Evolutionary conservation across 495 filamentous ascomycete species (phyloP).

Genomic region (Hypoxylon subgilvum): DNA sequence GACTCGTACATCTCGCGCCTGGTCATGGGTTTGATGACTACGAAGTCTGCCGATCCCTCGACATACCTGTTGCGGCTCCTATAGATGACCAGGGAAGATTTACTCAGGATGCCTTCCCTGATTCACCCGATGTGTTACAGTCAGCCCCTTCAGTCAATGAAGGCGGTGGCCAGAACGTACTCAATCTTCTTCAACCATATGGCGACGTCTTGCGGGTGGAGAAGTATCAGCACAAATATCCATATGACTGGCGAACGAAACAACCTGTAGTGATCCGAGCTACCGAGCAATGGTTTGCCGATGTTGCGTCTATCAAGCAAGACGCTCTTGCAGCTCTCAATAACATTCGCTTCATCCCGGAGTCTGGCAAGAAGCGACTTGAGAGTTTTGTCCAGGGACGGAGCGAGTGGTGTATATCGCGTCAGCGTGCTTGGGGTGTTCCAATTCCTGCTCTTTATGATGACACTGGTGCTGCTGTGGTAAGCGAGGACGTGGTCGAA

Average conservation of each 20-base stretch:
- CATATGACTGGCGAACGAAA: slow-evolving; percentile 97
- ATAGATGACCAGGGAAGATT: slow-evolving; percentile 82
- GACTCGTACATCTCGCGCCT: slow-evolving; percentile 90
- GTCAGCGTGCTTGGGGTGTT: slow-evolving; percentile 94
- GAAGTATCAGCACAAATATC: slow-evolving; percentile 85
- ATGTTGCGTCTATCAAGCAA: slow-evolving; percentile 80
- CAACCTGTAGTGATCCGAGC: slow-evolving; percentile 87
- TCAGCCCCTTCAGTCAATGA: slow-evolving; percentile 49
- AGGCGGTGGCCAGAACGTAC: slow-evolving; percentile 70
- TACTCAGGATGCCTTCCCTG: slow-evolving; percentile 74
- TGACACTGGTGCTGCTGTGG: slow-evolving; percentile 68
- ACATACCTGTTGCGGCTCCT: slow-evolving; percentile 75
- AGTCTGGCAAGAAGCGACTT: slow-evolving; percentile 71
- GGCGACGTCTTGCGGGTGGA: slow-evolving; percentile 69
- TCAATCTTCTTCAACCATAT: slow-evolving; percentile 62
- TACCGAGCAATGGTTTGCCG: slow-evolving; percentile 97
- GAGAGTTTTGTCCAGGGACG: slow-evolving; percentile 83
- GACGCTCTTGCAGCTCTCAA: slow-evolving; percentile 70
- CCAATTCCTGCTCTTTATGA: slow-evolving; percentile 92
- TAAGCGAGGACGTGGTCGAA: slow-evolving; percentile 77
- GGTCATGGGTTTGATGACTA: slow-evolving; percentile 98
- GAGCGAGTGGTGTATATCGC: slow-evolving; percentile 98
- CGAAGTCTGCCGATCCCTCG: slow-evolving; percentile 69
- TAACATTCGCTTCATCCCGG: slow-evolving; percentile 78
- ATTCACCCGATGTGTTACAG: slow-evolving; percentile 63